A percentile compares a stretch with the other conserved stretches of the same genome.
Evolutionary conservation across 2,329 filamentous ascomycete genomes (phyloP).

Genomic region (Curvularia verruculosa): DNA sequence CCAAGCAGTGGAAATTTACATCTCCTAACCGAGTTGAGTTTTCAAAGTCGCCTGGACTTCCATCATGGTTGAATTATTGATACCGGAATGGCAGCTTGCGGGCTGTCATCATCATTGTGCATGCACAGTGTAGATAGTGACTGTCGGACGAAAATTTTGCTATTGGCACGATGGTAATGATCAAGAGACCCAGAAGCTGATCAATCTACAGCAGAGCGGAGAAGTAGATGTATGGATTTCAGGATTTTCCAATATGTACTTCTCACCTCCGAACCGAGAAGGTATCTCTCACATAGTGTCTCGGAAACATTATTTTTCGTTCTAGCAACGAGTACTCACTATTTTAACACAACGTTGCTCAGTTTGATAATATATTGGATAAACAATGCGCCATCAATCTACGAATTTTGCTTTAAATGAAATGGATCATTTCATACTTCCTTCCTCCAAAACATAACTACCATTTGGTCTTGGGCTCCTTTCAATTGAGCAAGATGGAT

Average conservation of each 20-base stretch:
- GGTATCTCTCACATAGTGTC: not conserved
- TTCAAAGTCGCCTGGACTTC: not conserved
- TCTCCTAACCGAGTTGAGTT: too few relatives aligned
- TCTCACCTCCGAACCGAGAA: not conserved
- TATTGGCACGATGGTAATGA: not conserved
- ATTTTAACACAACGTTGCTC: not conserved
- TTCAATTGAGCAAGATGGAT: not conserved
- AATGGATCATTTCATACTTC: too few relatives aligned
- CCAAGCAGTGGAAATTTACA: too few relatives aligned
- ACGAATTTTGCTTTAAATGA: not conserved
- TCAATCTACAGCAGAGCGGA: not conserved
- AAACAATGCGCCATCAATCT: not conserved
- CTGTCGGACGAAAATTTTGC: not conserved
- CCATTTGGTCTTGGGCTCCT: not conserved
- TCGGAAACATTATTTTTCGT: too few relatives aligned
- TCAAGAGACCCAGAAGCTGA: not conserved
- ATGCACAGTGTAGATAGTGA: not conserved
- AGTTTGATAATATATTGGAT: not conserved
- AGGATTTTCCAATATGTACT: not conserved
- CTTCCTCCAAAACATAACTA: not conserved
- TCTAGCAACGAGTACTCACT: not conserved
- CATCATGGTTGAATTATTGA: not conserved
- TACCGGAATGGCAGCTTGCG: not conserved
- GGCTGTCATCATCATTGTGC: not conserved
- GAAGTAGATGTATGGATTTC: not conserved